These are phyloP conservation scores for Friedmanniomyces endolithicus DNA, from an alignment of 495 filamentous ascomycete species.

Conservation along the genomic window DNA sequence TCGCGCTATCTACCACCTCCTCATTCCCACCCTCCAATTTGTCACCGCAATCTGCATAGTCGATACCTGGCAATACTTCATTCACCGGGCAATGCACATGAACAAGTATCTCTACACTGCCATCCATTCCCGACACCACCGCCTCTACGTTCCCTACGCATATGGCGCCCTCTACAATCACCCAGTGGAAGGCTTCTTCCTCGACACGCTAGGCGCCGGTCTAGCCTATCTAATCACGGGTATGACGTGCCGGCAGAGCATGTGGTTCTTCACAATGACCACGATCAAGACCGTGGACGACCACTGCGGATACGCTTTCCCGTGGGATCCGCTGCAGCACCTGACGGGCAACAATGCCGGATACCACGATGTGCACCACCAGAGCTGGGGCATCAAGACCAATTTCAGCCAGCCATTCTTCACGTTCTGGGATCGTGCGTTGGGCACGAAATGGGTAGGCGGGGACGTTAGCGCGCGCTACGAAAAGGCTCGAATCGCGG, in stretches of 20 bases:
- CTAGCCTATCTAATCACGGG: slow-evolving; percentile 65
- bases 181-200: slow-evolving; percentile 78
- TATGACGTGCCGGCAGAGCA: slow-evolving; percentile 66
- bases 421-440: slow-evolving; percentile 66
- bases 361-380: slow-evolving; percentile 97
- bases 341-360: slow-evolving; percentile 84
- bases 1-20: slow-evolving; percentile 61
- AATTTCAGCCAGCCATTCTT: slow-evolving; percentile 73
- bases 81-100: slow-evolving; percentile 86
- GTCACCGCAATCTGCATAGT: slow-evolving; percentile 56
- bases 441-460: slow-evolving; percentile 64
- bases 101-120: slow-evolving; percentile 91
- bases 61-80: slow-evolving; percentile 96
- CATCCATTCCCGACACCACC: slow-evolving; percentile 90
- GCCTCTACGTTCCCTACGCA: slow-evolving; percentile 92
- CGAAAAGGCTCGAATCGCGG: slow-evolving; percentile 28
- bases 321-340: slow-evolving; percentile 86
- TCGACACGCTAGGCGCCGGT: slow-evolving; percentile 78
- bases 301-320: slow-evolving; percentile 90
- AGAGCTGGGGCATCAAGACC: slow-evolving; percentile 94
- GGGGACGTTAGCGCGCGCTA: slow-evolving; percentile 41
- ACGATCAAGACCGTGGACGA: slow-evolving; percentile 96
- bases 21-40: slow-evolving; percentile 66
- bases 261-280: slow-evolving; percentile 71
- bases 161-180: slow-evolving; percentile 97